These are phyloP conservation scores for Cladophialophora chaetospira DNA, from an alignment of 2,329 filamentous ascomycete species.

Conservation along the genomic window DNA sequence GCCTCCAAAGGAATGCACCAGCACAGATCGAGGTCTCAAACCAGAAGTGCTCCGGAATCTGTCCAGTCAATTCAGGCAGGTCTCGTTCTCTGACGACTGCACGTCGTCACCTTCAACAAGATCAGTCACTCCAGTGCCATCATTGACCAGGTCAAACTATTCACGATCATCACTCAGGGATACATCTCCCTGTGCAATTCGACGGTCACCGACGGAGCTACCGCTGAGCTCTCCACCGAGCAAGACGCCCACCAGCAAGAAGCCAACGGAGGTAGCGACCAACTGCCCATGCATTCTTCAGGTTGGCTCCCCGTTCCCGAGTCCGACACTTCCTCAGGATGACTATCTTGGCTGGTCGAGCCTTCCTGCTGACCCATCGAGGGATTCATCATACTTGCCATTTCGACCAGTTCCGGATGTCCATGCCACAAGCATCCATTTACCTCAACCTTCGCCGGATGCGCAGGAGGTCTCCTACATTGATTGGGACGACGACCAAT, in stretches of 20 bases:
- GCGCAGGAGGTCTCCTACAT: constrained; percentile 27
- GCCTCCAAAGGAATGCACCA: neutral
- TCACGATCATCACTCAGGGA: constrained; percentile 9
- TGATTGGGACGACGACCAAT: constrained; percentile 28
- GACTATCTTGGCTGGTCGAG: neutral
- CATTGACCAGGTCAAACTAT: constrained; percentile 19
- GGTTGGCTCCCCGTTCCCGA: neutral
- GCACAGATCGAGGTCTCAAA: neutral
- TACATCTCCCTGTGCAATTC: neutral
- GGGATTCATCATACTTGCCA: neutral
- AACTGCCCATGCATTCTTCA: neutral
- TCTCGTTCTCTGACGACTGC: neutral
- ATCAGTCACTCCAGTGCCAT: constrained; percentile 24
- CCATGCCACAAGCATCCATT: neutral
- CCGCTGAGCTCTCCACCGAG: neutral
- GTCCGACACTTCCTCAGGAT: neutral
- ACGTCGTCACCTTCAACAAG: constrained; percentile 1
- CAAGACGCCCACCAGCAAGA: neutral
- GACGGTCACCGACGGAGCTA: neutral
- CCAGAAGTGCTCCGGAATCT: neutral
- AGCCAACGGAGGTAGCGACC: neutral
- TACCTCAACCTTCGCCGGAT: neutral
- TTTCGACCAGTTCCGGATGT: neutral
- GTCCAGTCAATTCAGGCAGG: constrained; percentile 2
- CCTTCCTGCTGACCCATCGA: neutral